Evolutionary conservation across 371 early-diverging fungal species (phyloP).

Genomic region (Mucor velutinosus): DNA sequence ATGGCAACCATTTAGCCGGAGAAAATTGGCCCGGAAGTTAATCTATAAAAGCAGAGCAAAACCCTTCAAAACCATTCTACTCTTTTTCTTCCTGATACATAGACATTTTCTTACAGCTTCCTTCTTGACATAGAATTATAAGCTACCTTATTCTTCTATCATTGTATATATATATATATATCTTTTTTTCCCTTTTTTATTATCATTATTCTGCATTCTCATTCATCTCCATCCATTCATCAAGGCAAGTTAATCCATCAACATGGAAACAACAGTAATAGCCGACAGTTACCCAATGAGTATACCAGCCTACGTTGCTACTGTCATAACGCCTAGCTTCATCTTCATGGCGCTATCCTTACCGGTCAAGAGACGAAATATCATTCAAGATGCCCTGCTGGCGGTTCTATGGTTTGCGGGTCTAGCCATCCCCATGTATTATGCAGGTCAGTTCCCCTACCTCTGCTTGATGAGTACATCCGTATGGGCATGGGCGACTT

Average conservation of each 20-base stretch:
- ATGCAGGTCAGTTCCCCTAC: constrained; percentile 29
- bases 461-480: constrained; percentile 19
- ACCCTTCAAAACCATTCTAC: background rate
- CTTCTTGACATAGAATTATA: background rate
- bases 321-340: constrained; percentile 24
- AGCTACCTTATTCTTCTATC: background rate
- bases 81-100: background rate
- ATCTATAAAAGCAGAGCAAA: background rate
- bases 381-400: constrained; percentile 22
- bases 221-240: background rate
- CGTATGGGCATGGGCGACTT: constrained; percentile 35
- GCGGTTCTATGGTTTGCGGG: constrained; percentile 20
- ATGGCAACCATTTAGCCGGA: background rate
- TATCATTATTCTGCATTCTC: background rate
- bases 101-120: background rate
- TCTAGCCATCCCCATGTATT: constrained; percentile 31
- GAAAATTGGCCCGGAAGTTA: background rate
- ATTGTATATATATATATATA: background rate
- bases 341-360: constrained; percentile 28
- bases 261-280: background rate
- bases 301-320: constrained; percentile 12
- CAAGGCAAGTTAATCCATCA: background rate
- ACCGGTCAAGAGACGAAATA: constrained; percentile 25
- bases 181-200: background rate
- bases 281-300: constrained; percentile 11